Conservation (phyloP, 2,329 filamentous ascomycete genomes). For the Monilinia fructigena region DNA sequence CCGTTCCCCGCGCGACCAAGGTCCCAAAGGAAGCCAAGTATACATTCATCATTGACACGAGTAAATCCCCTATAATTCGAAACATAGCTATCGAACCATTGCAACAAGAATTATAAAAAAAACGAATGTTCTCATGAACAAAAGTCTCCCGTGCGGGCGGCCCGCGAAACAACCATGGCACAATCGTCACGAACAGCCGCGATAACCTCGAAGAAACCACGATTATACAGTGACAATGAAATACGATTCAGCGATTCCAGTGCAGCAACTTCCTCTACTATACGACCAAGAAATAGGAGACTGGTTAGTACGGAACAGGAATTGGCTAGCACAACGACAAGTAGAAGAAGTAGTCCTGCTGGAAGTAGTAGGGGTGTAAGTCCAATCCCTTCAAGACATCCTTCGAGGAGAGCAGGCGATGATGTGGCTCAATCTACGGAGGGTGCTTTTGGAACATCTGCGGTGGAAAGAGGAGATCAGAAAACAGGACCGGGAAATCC, state of each 20-base stretch:
- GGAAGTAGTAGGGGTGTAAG: conserved; percentile 48
- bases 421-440: conserved; percentile 14
- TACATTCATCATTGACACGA: conserved; percentile 13
- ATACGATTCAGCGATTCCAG: conserved; percentile 14
- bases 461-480: conserved; percentile 12
- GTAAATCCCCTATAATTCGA: neutral
- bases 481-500: conserved; percentile 17
- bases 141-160: conserved; percentile 31
- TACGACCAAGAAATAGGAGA: conserved; percentile 38
- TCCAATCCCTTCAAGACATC: conserved; percentile 49
- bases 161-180: conserved; percentile 28
- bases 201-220: conserved; percentile 24
- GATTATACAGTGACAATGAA: conserved; percentile 21
- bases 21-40: conserved; percentile 12
- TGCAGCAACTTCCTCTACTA: conserved; percentile 26
- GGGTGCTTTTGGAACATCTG: conserved; percentile 11
- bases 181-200: conserved; percentile 28
- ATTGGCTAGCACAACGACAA: conserved; percentile 35
- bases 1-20: conserved; percentile 21
- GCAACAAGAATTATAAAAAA: conserved; percentile 5
- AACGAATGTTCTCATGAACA: conserved; percentile 31
- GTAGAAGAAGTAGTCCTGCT: conserved; percentile 39
- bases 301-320: conserved; percentile 38
- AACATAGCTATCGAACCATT: conserved; percentile 7
- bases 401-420: conserved; percentile 26